A percentile compares a stretch with the other conserved stretches of the same genome.
These are phyloP conservation scores for Solanum gandarillasii DNA, from an alignment of 257 asterid genomes.

Conservation along the genomic window DNA sequence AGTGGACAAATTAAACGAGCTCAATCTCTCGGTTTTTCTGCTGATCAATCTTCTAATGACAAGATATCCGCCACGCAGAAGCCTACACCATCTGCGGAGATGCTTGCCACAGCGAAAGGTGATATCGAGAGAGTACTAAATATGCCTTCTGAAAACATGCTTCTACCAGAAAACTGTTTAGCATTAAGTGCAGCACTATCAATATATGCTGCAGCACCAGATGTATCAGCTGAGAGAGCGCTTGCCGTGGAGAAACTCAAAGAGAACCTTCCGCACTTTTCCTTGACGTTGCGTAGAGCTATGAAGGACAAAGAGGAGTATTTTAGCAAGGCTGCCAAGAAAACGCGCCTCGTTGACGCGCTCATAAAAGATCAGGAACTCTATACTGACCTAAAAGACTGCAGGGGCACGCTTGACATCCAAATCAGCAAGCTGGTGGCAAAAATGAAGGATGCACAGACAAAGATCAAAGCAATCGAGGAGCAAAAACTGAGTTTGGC, in stretches of 20 bases:
- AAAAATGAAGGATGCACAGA: neutral
- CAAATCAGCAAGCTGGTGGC: neutral
- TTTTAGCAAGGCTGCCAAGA: neutral
- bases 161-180: neutral
- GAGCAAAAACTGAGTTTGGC: neutral
- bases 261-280: neutral
- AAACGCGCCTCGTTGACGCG: neutral
- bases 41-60: neutral
- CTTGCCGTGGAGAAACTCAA: neutral
- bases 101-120: neutral
- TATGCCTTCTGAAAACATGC: neutral
- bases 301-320: neutral
- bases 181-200: neutral
- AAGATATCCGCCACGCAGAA: neutral
- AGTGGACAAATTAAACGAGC: neutral
- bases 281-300: neutral
- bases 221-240: neutral
- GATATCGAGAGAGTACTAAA: neutral
- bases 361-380: neutral
- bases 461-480: neutral
- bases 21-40: neutral
- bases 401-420: neutral
- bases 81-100: neutral
- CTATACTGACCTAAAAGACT: neutral
- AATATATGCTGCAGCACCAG: neutral